Conservation (phyloP, 768 basidiomycete species). For the Lyophyllum atratum region DNA sequence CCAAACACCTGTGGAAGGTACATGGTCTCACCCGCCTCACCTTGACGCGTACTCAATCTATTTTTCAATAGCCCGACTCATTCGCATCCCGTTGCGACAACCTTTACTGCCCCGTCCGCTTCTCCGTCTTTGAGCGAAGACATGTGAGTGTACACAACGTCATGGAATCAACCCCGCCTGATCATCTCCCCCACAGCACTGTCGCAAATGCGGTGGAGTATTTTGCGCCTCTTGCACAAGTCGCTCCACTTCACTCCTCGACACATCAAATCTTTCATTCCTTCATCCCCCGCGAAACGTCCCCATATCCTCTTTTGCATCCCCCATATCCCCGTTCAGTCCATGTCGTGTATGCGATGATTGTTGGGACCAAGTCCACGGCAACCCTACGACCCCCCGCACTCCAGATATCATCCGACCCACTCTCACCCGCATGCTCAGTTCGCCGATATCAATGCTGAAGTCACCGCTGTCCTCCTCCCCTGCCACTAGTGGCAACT, state of each 20-base stretch:
- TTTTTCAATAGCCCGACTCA: conserved; percentile 53
- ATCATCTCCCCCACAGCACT: conserved; percentile 56
- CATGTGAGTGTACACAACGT: conserved; percentile 53
- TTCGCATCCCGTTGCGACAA: conserved; percentile 69
- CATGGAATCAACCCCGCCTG: conserved; percentile 7
- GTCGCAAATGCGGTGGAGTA: conserved; percentile 82
- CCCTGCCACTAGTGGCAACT: conserved; percentile 32
- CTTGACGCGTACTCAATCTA: conserved; percentile 17
- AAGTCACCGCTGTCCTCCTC: conserved; percentile 35
- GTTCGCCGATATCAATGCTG: conserved; percentile 42
- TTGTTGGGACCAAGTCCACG: conserved; percentile 76
- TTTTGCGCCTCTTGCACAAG: conserved; percentile 68
- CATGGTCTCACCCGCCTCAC: conserved; percentile 16
- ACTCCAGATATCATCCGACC: conserved; percentile 37
- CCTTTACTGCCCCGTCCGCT: conserved; percentile 65
- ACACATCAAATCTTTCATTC: conserved; percentile 71
- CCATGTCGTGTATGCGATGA: conserved; percentile 73
- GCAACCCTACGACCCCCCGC: conserved; percentile 46
- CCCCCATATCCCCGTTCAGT: conserved; percentile 59
- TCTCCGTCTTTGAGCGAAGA: conserved; percentile 72
- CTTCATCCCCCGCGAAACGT: conserved; percentile 69
- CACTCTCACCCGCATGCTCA: conserved; percentile 34
- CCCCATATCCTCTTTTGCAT: conserved; percentile 58
- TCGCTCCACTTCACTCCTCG: conserved; percentile 63
- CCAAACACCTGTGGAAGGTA: conserved; percentile 76